Conservation (phyloP, 2,329 filamentous ascomycete genomes). For the Fusarium praegraminearum region DNA sequence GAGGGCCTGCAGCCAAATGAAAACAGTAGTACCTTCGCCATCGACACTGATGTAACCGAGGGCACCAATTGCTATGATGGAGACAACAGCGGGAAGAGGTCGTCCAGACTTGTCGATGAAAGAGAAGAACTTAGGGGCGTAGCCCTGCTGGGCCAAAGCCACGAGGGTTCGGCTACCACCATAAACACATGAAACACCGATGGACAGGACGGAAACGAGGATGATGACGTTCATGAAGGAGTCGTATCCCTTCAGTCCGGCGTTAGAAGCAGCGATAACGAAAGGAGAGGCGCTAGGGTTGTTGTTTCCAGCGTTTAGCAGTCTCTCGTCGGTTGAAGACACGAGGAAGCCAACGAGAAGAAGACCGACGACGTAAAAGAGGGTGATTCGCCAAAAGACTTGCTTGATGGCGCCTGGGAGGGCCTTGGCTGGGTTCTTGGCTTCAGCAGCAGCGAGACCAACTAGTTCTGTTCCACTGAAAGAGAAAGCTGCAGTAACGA, state of each 20-base stretch:
- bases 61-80: constrained; percentile 62
- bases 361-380: constrained; percentile 67
- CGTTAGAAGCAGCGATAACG: constrained; percentile 67
- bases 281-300: constrained; percentile 62
- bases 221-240: constrained; percentile 71
- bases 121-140: constrained; percentile 67
- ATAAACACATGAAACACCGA: constrained; percentile 70
- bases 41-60: constrained; percentile 63
- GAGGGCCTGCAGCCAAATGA: constrained; percentile 74
- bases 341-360: constrained; percentile 65
- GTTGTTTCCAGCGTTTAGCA: constrained; percentile 62
- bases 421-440: constrained; percentile 75
- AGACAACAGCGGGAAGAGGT: constrained; percentile 63
- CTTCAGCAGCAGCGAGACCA: constrained; percentile 79
- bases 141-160: constrained; percentile 69
- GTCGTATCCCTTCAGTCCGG: constrained; percentile 64
- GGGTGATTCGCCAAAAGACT: constrained; percentile 70
- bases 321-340: constrained; percentile 58
- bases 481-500: constrained; percentile 77
- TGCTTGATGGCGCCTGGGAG: constrained; percentile 88
- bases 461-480: constrained; percentile 81
- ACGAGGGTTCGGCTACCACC: constrained; percentile 70
- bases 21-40: constrained; percentile 62
- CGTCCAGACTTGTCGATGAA: constrained; percentile 70
- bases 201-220: constrained; percentile 68